phyloP scores from a whole-genome alignment of 2,329 filamentous ascomycete genomes.

The Ustulina deusta region DNA sequence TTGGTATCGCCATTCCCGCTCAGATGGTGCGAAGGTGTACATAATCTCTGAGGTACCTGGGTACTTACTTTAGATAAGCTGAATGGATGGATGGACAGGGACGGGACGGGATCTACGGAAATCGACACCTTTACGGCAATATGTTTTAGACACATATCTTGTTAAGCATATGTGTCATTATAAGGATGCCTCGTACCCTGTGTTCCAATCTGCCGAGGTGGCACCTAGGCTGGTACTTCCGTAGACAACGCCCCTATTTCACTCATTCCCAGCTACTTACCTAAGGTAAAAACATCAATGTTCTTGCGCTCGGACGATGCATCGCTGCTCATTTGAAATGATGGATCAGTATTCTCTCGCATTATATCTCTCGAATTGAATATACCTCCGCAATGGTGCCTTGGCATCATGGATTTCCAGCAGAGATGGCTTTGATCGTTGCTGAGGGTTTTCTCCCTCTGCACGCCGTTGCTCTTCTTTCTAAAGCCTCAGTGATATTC shows the following conservation, averaged over 20 bases:
- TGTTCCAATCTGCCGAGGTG: too few relatives aligned
- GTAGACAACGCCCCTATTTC: too few relatives aligned
- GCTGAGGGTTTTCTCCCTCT: background rate
- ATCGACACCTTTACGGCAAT: background rate
- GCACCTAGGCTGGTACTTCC: background rate
- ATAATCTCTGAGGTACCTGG: too few relatives aligned
- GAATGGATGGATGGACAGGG: too few relatives aligned
- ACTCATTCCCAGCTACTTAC: too few relatives aligned
- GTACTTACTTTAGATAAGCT: too few relatives aligned
- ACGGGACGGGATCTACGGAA: background rate
- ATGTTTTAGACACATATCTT: background rate
- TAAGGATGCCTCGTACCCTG: too few relatives aligned
- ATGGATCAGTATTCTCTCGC: background rate
- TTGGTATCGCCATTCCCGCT: slow-evolving; percentile 34
- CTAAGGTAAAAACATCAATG: background rate
- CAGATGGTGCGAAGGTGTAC: slow-evolving; percentile 30
- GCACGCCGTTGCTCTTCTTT: background rate
- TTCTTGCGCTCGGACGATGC: background rate
- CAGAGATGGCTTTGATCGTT: background rate
- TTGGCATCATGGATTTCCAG: slow-evolving; percentile 16
- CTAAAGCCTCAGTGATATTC: background rate
- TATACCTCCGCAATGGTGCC: background rate
- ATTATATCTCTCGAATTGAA: slow-evolving; percentile 11
- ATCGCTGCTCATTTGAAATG: background rate
- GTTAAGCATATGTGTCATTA: background rate